Evolutionary conservation across 129 eudicot species (phyloP).

Genomic region (Chrysanthemum seticuspe): DNA sequence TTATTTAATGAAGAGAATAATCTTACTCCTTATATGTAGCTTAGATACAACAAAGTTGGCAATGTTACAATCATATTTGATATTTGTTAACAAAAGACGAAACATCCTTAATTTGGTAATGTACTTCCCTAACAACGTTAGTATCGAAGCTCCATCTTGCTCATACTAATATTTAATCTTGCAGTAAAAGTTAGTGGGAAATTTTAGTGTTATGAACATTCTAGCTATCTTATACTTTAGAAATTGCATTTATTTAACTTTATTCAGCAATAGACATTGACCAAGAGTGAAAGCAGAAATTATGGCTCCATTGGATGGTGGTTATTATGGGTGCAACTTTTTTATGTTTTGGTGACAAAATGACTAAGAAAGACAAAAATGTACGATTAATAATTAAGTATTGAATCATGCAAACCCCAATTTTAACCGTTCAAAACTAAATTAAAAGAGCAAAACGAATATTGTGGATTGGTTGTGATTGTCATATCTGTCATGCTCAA

Average conservation of each 20-base stretch:
- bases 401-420: slow-evolving; percentile 23
- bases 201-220: no score
- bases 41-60: not conserved
- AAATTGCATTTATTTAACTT: no score
- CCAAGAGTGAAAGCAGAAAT: not conserved
- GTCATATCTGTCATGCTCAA: slow-evolving; percentile 30
- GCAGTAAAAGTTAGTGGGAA: no score
- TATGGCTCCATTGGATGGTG: not conserved
- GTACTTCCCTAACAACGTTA: no score
- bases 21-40: no score
- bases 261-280: no score
- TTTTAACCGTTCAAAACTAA: slow-evolving; percentile 20
- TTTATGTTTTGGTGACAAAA: slow-evolving; percentile 14
- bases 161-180: no score
- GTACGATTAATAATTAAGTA: slow-evolving; percentile 29
- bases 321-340: not conserved
- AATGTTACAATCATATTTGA: not conserved
- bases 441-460: slow-evolving; percentile 19
- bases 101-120: no score
- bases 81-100: no score
- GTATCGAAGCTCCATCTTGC: no score
- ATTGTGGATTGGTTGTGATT: slow-evolving; percentile 29
- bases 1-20: no score
- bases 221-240: no score
- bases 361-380: slow-evolving; percentile 31